phyloP scores from a whole-genome alignment of 2,329 filamentous ascomycete species.

The Fusarium compactum region DNA sequence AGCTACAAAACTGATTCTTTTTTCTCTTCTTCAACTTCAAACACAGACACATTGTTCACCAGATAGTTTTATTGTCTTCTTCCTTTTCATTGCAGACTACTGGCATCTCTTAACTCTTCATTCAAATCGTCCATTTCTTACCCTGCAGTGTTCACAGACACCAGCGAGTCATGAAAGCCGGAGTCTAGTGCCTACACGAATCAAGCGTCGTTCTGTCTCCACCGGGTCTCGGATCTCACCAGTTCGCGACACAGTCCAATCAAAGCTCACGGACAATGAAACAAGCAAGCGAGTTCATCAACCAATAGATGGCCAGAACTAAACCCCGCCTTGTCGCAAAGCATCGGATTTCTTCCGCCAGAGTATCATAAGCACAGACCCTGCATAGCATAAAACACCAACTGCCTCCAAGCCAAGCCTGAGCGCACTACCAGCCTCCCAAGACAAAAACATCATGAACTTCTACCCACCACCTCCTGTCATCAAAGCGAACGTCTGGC shows the following conservation, averaged over 20 bases:
- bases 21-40: no score
- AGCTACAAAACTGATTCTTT: no score
- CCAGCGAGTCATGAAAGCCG: not conserved
- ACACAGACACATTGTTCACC: no score
- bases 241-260: not conserved
- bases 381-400: not conserved
- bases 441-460: constrained; percentile 44
- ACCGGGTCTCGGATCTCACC: not conserved
- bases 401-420: not conserved
- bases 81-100: not conserved
- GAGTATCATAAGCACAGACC: not conserved
- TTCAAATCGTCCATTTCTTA: not conserved
- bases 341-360: not conserved
- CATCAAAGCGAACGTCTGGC: constrained; percentile 52
- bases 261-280: not conserved
- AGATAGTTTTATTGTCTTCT: no score
- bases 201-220: not conserved
- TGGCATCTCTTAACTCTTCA: not conserved
- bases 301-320: rapidly evolving
- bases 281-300: not conserved
- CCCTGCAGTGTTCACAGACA: rapidly evolving
- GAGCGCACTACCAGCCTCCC: not conserved
- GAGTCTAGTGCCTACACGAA: not conserved
- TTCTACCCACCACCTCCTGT: constrained; percentile 51
- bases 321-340: not conserved